phyloP scores from a whole-genome alignment of 2,329 filamentous ascomycete genomes.

The Capronia epimyces region DNA sequence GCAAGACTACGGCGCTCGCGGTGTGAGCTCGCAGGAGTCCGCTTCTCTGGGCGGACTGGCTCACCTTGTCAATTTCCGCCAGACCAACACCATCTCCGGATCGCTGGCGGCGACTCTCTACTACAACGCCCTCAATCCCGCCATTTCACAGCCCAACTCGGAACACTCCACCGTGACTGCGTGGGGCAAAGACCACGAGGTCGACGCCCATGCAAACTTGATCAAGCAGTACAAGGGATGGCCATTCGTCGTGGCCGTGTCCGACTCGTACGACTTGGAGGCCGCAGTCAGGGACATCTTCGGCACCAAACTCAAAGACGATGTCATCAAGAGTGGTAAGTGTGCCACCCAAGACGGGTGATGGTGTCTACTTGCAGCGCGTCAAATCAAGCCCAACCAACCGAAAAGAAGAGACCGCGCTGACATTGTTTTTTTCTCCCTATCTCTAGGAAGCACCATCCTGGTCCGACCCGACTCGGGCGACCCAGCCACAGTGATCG shows the following conservation, averaged over 20 bases:
- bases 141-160: background rate
- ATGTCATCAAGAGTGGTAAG: background rate
- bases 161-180: background rate
- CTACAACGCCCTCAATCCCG: background rate
- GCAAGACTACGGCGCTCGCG: background rate
- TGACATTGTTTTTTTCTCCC: background rate
- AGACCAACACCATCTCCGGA: background rate
- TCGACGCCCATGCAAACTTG: background rate
- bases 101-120: background rate
- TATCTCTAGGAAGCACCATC: background rate
- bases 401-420: too few species aligned
- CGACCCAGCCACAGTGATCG: background rate
- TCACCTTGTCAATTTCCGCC: background rate
- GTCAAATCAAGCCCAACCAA: too few species aligned
- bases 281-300: background rate
- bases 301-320: background rate
- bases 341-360: too few species aligned
- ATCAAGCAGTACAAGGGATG: background rate
- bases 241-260: background rate
- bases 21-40: background rate
- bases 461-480: background rate
- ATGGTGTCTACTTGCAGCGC: too few species aligned
- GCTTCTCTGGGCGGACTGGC: background rate
- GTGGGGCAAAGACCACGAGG: background rate
- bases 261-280: background rate